Evolutionary conservation across 345 rosid species (phyloP), one percentile per base, ranked within the genome.

Genomic region (Triadica sebifera): DNA sequence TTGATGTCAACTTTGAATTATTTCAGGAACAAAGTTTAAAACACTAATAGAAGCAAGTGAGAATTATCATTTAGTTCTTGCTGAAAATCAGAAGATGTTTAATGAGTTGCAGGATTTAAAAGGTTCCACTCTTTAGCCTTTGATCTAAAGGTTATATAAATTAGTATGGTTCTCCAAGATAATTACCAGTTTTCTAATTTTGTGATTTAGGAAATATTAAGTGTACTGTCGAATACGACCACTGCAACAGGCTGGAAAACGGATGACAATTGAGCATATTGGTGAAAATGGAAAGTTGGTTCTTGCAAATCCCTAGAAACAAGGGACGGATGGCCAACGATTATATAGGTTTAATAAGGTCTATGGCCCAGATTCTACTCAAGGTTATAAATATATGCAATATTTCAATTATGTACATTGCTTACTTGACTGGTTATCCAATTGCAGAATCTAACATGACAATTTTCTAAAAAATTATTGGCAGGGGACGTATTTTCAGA

Each of bases 61-160:
- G 80, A 88, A 89, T 79, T 91, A 91, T 74, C 86, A 89, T 70
- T 72, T 73, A 24, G 93, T 93, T 78, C 89, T 95, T 58, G 84
- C 90, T 45, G 99, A 95, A 83, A 95, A 95, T 65, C 81, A 88
- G 52, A 91, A 71, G 85, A 74, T 95, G 62, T 95, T 87, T 78
- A 95, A 91, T 56, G 99, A 95, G 85, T 85, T 95, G 67, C 98
- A 95, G 77, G 99, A 95, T 76, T 79, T 93, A 71, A 93, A 88
- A 95, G 99, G 99, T 93, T 69, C 38, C 22, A 1, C 22, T 13
- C 53, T 60, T 56, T 45, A 22, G 43, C 39, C n/a, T n/a, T 63
- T 59, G 20, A 16, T 55, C 65, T 65, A 43, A 13, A 29, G 73
- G 12, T 67, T 72, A 34, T n/a, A n/a, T 50, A 25, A 25, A n/a